Conservation (phyloP, 768 basidiomycete genomes). For the Boletus sensibilis region DNA sequence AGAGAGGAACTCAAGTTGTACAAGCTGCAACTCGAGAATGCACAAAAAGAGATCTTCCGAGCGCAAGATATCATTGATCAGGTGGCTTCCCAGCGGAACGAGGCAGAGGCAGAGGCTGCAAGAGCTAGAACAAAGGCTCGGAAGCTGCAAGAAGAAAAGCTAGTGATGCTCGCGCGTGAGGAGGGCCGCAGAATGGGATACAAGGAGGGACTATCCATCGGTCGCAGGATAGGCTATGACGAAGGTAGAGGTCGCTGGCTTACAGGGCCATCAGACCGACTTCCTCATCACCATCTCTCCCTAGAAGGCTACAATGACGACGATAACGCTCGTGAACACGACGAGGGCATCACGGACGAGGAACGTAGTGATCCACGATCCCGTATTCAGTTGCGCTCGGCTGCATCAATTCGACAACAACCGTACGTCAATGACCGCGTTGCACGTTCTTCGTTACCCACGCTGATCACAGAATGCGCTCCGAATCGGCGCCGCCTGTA, state of each 20-base stretch:
- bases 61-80: constrained; percentile 44
- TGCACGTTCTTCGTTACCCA: constrained; percentile 9
- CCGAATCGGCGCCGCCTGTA: constrained; percentile 30
- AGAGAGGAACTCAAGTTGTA: constrained; percentile 46
- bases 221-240: constrained; percentile 30
- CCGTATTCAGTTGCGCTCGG: constrained; percentile 13
- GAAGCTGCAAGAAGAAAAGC: constrained; percentile 41
- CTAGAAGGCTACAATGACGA: constrained; percentile 15
- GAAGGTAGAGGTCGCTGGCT: constrained; percentile 25
- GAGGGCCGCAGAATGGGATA: constrained; percentile 44
- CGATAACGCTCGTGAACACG: constrained; percentile 13
- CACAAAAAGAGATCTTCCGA: constrained; percentile 43
- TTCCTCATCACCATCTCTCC: constrained; percentile 9
- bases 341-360: constrained; percentile 17
- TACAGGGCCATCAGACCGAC: constrained; percentile 8
- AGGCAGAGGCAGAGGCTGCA: constrained; percentile 47
- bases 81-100: constrained; percentile 41
- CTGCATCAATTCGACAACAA: constrained; percentile 15
- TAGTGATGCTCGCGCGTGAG: constrained; percentile 41
- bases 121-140: constrained; percentile 45
- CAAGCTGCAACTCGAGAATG: constrained; percentile 45
- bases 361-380: constrained; percentile 23
- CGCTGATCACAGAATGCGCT: constrained; percentile 20
- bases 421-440: constrained; percentile 22
- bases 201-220: constrained; percentile 39